Base-by-base conservation (phyloP, 495 filamentous ascomycete genomes). In the Trichoderma erinaceum region DNA sequence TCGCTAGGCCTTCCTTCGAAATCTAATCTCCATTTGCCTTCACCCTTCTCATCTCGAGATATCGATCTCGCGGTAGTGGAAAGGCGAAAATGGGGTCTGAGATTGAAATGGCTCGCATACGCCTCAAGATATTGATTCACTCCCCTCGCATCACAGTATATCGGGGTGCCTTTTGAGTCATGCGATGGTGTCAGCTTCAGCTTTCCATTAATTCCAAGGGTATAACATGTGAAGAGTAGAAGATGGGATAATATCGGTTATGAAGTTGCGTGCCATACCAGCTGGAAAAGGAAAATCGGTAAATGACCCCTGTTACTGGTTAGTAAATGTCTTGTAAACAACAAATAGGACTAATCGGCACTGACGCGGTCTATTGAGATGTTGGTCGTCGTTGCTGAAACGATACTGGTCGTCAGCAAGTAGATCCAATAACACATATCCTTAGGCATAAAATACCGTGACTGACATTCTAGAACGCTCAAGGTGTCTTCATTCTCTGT, bases 251-350 rank as follows among this genome's bases (percentile, higher is more conserved):
- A 1, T 32, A 32, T 35, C 46, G 21, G 32, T 18, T 41, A 44
- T 5, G 7, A 43, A 3, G n/a, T 65, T 70, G 18, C 3, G 5
- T 21, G n/a, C 11, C 35, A 16, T 70, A 74, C 74, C 70, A 35
- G 73, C 71, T 66, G 75, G 74, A 43, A 75, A 73, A 5, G 75
- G 75, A 63, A 72, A 77, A 63, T 75, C 75, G 18, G 72, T 70
- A 66, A 70, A 65, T 16, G 44, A 41, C 1, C 44, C 63, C 68
- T 69, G 25, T 41, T 18, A 29, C 48, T 10, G 12, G 1, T 66
- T 41, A 66, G 43, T 16, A 50, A 50, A 4, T 50, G 16, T 3
- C 1, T 46, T 41, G 25, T 11, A 41, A 16, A 63, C 13, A 21
- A 3, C 29, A 7, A 23, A 25, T 18, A 67, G 11, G 4, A 7